Base-by-base conservation (phyloP, 2,329 filamentous ascomycete genomes). In the Corinectria fuckeliana region DNA sequence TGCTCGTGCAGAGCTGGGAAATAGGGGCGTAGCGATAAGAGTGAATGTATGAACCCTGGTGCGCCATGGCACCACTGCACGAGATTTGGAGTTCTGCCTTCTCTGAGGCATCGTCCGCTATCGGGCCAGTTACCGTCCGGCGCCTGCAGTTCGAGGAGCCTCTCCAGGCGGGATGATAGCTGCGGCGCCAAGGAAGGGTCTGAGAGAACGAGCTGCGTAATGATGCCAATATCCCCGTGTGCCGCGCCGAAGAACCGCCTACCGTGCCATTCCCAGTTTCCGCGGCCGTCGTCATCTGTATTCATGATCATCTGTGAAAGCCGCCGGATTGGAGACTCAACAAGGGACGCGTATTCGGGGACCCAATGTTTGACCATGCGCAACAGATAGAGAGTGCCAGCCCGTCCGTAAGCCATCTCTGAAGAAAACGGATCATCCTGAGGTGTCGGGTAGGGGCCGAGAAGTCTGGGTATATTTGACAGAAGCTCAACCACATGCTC, bases 31-130 rank as follows among this genome's bases (percentile, higher is more conserved):
- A 91, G 79, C 1, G 83, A 82, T 4, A 81, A 67, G 8, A 91
- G 78, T 5, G 85, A 87, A 28, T 83, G 75, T 8, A 89, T 75
- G 20, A 89, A 82, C 0, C 88, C 88, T 2, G 88, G 85, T 0
- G 85, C 86, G 3, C 88, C 88, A 67, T 90, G 88, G 68, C 87
- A 91, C 73, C 88, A 87, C 69, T 90, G 87, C 6, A 90, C 82
- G 6, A 87, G 76, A 39, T 78, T 65, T 11, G 62, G 75, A 61
- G 80, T 77, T 45, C 76, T 79, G 25, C 66, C 70, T 28, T 71
- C 82, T 76, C 50, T 79, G 71, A 60, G 80, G 51, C 50, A 70
- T 32, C 59, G 80, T 9, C 83, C 78, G 45, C 80, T 83, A 6
- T 82, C 82, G 0, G 86, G 85, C 76, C 88, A 91, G 69, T 90